Base-by-base conservation (phyloP, 2,329 filamentous ascomycete species). In the Ophiostoma perfectum region DNA sequence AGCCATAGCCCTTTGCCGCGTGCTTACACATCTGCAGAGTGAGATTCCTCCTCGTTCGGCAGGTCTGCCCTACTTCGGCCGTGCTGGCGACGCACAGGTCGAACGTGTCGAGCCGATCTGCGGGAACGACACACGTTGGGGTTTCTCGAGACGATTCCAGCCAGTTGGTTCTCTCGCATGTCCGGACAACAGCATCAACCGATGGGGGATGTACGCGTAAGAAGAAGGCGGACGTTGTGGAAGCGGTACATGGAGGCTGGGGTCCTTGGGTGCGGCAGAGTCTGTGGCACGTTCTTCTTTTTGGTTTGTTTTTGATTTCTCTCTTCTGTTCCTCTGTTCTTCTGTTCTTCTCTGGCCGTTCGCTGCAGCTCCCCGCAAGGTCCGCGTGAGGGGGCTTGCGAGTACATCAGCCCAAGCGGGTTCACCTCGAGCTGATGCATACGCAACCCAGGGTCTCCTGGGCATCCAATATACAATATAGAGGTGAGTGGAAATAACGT, bases 61-160 rank as follows among this genome's bases (percentile, higher is more conserved):
- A 38, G 27, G 55, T 12, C 55, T 38, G 27, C 55, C 55, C 55
- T 60, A 16, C 27, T 38, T 60, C 55, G 55, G 27, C 27, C 36
- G 14, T 60, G 7, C 55, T 11, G 5, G 38, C 55, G 55, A 60
- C 55, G 36, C 14, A 60, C 55, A 60, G 27, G 18, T 8, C 49
- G n/a, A 55, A 12, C 49, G 49, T 55, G 49, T 55, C n/a, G 18
- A 55, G 11, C 49, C 18, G 49, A 36, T 55, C 49, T 6, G 49
- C n/a, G 49, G 49, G 49, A 55, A 55, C 49, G 7, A 55, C 49
- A 14, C 49, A 55, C 49, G 49, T 55, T 55, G 49, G 27, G n/a
- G 18, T 55, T 6, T 27, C 27, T 27, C 27, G 38, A 16, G n/a
- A 38, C 18, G 11, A 60, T 18, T 38, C 52, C 52, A 58, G 11